Evolutionary conservation across 352 stramenopile genomes (phyloP).

Genomic region (Phytophthora litchii): DNA sequence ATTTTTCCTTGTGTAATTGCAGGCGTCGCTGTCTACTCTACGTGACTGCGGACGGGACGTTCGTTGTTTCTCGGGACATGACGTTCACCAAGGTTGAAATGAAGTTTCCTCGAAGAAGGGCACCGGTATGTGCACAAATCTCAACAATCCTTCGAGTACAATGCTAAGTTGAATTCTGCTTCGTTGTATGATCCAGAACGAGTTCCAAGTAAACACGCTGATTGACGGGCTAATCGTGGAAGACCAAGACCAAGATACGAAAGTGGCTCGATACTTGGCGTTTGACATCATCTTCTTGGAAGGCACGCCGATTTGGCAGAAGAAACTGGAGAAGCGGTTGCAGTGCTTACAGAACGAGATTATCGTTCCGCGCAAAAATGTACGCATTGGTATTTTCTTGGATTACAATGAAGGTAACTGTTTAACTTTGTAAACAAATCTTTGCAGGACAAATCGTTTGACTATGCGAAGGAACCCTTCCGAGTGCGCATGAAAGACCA

Average conservation of each 20-base stretch:
- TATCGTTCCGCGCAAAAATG: constrained; percentile 85
- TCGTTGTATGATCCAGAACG: constrained; percentile 39
- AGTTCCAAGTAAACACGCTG: constrained; percentile 79
- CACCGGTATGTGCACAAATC: constrained; percentile 41
- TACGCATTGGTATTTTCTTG: constrained; percentile 32
- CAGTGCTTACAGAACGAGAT: constrained; percentile 91
- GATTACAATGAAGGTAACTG: neutral
- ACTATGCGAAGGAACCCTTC: constrained; percentile 84
- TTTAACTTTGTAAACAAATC: constrained; percentile 1
- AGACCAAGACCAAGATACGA: constrained; percentile 79
- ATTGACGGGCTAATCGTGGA: constrained; percentile 89
- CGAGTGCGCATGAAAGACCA: constrained; percentile 91
- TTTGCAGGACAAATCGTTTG: constrained; percentile 71
- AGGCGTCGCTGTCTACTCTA: constrained; percentile 84
- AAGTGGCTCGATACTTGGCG: constrained; percentile 77
- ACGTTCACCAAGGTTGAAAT: constrained; percentile 89
- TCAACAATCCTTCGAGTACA: neutral
- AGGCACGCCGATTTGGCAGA: constrained; percentile 81
- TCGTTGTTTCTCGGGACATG: constrained; percentile 83
- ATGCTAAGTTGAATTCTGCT: constrained; percentile 2
- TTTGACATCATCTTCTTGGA: constrained; percentile 89
- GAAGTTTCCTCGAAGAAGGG: constrained; percentile 84
- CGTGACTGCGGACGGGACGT: constrained; percentile 67
- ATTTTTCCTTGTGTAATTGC: constrained; percentile 5
- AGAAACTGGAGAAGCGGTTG: constrained; percentile 87